Conservation (phyloP, 148 eudicot genomes). For the Diospyros lotus region DNA sequence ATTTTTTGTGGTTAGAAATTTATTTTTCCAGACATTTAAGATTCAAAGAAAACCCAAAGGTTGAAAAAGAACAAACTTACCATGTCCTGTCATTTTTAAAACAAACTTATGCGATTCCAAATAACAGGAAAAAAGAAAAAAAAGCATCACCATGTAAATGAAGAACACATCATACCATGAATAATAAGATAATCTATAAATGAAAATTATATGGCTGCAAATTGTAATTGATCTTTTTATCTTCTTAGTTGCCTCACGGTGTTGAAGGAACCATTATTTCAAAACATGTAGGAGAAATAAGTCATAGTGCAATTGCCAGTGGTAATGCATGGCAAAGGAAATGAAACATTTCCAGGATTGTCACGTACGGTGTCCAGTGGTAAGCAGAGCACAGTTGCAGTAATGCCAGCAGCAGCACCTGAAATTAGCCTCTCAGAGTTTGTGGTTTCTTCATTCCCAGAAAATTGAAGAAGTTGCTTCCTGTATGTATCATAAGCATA, state of each 20-base stretch:
- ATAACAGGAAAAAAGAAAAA: background rate
- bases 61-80: background rate
- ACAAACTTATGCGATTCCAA: background rate
- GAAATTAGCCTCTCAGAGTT: slow-evolving; percentile 56
- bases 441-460: slow-evolving; percentile 38
- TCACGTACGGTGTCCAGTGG: slow-evolving; percentile 66
- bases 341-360: slow-evolving; percentile 1
- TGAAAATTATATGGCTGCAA: background rate
- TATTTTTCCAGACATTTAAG: background rate
- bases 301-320: background rate
- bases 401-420: slow-evolving; percentile 74
- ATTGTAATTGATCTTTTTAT: background rate
- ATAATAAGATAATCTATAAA: background rate
- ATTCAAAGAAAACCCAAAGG: background rate
- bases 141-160: background rate
- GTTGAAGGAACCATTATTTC: background rate
- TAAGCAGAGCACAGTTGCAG: slow-evolving; percentile 65
- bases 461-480: slow-evolving; percentile 46
- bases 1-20: background rate
- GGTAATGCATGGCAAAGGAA: slow-evolving; percentile 4
- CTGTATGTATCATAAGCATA: slow-evolving; percentile 60
- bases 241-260: background rate
- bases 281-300: background rate
- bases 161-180: background rate
- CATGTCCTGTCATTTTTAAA: background rate